Base-by-base conservation (phyloP, 1,284 basidiomycete genomes). In the Hypsizygus ulmarius region DNA sequence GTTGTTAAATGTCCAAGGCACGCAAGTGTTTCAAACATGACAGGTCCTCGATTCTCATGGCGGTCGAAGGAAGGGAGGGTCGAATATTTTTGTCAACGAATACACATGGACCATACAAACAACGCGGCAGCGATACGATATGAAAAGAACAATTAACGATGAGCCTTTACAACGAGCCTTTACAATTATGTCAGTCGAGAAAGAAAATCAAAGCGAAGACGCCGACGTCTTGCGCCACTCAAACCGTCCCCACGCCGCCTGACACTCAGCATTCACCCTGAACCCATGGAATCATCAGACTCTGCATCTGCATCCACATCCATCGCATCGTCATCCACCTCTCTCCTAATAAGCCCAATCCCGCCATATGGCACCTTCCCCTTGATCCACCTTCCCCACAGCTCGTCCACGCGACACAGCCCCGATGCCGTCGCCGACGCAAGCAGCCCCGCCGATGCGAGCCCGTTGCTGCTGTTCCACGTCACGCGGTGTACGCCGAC, bases 381-480 rank as follows among this genome's bases (percentile, higher is more conserved):
- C 37, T 73, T 77, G 43, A 79, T 68, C 77, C 81, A 90, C 51
- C 80, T 67, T 10, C 90, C 90, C 58, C 75, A 66, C 14, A 93
- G 57, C 59, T 81, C 80, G 60, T 97, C 93, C 3, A 97, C 75
- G 39, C 94, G 72, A 58, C 89, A 93, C 12, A 97, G 65, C 1
- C 94, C 93, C n/a, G 82, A 82, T 2, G 81, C 90, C 3, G 85
- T 90, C 0, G 82, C 87, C 16, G 83, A 86, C 3, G 89, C 93
- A 16, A 95, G 67, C 57, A 93, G 62, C 0, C 80, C 78, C 1
- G 85, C 82, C 1, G 76, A 71, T 1, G 67, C 79, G 0, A 94
- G 68, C 0, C 90, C 90, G 38, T 81, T 81, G 1, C 76, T 81
- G 32, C 72, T 77, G 60, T 95, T 88, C 94, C 94, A 97, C 2